Base-by-base conservation (phyloP, 768 basidiomycete species). In the Coprinopsis marcescibilis region DNA sequence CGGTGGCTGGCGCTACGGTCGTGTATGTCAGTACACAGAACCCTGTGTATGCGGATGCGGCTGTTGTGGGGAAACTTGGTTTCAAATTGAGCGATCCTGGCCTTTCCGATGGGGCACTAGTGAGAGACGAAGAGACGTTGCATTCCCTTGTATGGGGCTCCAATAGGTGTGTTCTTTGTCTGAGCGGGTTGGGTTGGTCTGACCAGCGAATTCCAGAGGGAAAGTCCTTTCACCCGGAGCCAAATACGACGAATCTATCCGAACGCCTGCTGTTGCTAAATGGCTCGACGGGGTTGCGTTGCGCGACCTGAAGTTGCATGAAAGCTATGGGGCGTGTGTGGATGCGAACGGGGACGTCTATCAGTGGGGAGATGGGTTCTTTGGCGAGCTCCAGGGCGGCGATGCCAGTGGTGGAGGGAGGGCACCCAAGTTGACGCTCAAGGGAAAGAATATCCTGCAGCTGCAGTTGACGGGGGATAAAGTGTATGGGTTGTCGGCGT, bases 261-360 rank as follows among this genome's bases (percentile, higher is more conserved):
- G 75, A 21, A 65, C 62, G 5, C 85, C 83, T 1, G 64, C 71
- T 0, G 60, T 73, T 45, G 75, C 68, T 1, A 61, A 64, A 17
- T 86, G 83, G 77, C 65, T 92, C 25, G 70, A 81, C 43, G 76
- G 77, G 46, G 71, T 82, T 38, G 85, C 87, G 3, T 69, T 92
- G 12, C 78, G 87, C 7, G 87, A 91, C 56, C 59, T 91, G 29
- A 79, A 73, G 11, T 64, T 91, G 21, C 81, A 89, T 44, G 70
- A 76, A 47, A 67, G 65, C 25, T 80, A 85, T 52, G 85, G 79
- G 1, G 88, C 81, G 12, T 89, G 85, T 51, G 77, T 91, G 15
- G 88, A 91, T 57, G 80, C 78, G 6, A 72, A 76, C 27, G 90
- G 89, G 20, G 83, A 93, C 54, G 81, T 89, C 2, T 85, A 88